These are phyloP conservation scores for Yamagishiella unicocca DNA, from an alignment of 139 green algal genomes.

Conservation along the genomic window DNA sequence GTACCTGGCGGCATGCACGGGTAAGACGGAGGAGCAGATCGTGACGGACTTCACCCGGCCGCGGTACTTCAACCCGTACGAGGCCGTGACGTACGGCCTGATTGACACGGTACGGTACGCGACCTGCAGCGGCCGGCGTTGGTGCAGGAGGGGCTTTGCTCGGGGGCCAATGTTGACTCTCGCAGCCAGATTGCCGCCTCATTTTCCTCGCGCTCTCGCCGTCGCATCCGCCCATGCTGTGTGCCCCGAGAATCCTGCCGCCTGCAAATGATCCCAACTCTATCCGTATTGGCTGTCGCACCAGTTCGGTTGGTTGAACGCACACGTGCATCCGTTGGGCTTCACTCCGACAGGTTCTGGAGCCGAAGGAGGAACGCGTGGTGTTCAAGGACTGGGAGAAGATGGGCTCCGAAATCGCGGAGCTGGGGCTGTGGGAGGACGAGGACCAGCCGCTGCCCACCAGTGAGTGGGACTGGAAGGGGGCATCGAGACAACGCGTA, in stretches of 20 bases:
- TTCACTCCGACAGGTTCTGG: slow-evolving; percentile 64
- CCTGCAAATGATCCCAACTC: too few species aligned
- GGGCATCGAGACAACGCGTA: not conserved
- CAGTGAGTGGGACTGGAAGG: slow-evolving; percentile 41
- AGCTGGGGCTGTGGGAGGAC: slow-evolving; percentile 65
- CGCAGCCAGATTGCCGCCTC: too few species aligned
- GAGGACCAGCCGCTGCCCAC: slow-evolving; percentile 73
- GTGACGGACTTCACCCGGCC: slow-evolving; percentile 88
- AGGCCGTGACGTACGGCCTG: slow-evolving; percentile 92
- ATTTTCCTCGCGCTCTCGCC: too few species aligned
- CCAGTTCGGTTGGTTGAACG: too few species aligned
- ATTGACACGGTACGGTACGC: slow-evolving; percentile 96
- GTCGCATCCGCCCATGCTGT: too few species aligned
- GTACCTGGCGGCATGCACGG: slow-evolving; percentile 85
- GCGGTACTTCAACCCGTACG: slow-evolving; percentile 93
- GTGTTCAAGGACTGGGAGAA: slow-evolving; percentile 73
- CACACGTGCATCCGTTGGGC: too few species aligned
- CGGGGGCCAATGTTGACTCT: too few species aligned
- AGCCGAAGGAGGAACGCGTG: slow-evolving; percentile 67
- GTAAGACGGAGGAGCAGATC: slow-evolving; percentile 86
- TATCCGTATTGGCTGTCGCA: too few species aligned
- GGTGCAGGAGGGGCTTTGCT: too few species aligned
- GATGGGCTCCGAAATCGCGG: slow-evolving; percentile 63
- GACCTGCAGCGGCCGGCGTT: too few species aligned
- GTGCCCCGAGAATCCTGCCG: too few species aligned